Conservation (phyloP, 139 green algal genomes). For the Yamagishiella unicocca region DNA sequence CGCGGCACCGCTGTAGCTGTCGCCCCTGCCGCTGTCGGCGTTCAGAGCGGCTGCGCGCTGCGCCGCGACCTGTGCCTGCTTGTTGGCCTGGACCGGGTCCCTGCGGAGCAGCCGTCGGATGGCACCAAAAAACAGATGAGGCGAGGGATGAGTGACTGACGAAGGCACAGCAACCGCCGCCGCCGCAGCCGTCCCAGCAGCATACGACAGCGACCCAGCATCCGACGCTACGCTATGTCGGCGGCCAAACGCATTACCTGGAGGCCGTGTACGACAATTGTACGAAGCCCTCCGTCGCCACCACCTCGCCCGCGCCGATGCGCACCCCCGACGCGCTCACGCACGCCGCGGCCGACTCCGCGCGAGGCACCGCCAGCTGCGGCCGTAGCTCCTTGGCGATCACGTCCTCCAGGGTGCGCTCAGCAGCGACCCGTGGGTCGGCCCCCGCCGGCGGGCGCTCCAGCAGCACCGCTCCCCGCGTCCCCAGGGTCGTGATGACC, state of each 20-base stretch:
- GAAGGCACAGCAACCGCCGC: too few relatives aligned
- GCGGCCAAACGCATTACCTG: too few relatives aligned
- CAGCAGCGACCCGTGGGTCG: not conserved
- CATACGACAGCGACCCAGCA: too few relatives aligned
- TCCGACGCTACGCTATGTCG: too few relatives aligned
- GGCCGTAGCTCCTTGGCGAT: not conserved
- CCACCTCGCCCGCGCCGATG: conserved; percentile 39
- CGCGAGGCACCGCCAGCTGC: not conserved
- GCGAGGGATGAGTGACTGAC: too few relatives aligned
- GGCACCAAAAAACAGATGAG: too few relatives aligned
- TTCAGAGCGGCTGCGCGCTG: conserved; percentile 70
- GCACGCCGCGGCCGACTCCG: conserved; percentile 4
- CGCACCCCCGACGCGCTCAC: conserved; percentile 30
- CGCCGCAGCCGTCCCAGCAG: too few relatives aligned
- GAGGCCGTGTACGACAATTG: conserved; percentile 29
- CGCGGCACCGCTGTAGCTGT: conserved; percentile 50
- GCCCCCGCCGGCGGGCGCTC: conserved; percentile 41
- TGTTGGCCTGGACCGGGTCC: conserved; percentile 12
- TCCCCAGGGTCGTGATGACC: conserved; percentile 82
- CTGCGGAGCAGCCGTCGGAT: not conserved
- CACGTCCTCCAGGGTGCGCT: not conserved
- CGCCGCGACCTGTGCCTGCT: conserved; percentile 55
- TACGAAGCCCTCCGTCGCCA: not conserved
- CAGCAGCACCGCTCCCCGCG: conserved; percentile 79
- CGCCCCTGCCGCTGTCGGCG: conserved; percentile 66